phyloP scores from a whole-genome alignment of 106 monocot species.

The Dioscorea dumetorum region DNA sequence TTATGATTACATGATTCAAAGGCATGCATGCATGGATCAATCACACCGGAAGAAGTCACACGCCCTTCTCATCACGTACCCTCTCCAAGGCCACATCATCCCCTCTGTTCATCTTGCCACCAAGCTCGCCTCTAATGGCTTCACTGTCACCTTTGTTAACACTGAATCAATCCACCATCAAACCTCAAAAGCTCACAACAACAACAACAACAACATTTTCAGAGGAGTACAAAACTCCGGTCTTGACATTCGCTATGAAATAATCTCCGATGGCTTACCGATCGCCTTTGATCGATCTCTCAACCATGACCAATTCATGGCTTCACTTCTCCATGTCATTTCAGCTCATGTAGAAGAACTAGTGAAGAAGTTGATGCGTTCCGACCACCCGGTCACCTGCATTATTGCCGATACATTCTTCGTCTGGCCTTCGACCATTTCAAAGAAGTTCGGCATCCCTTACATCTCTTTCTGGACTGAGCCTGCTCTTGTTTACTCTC shows the following conservation, averaged over 20 bases:
- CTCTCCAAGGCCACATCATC: conserved; percentile 80
- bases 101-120: conserved; percentile 60
- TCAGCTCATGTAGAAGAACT: conserved; percentile 41
- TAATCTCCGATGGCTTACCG: conserved; percentile 62
- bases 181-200: neutral
- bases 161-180: conserved; percentile 59
- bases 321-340: conserved; percentile 22
- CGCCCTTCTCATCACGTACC: conserved; percentile 53
- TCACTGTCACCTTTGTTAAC: conserved; percentile 72
- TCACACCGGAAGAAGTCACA: conserved; percentile 18
- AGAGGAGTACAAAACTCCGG: conserved; percentile 18
- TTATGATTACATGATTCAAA: neutral
- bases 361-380: neutral
- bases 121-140: conserved; percentile 46
- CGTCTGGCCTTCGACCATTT: conserved; percentile 56
- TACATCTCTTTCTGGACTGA: conserved; percentile 80
- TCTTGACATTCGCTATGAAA: conserved; percentile 64
- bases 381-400: conserved; percentile 20
- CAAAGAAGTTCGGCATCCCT: conserved; percentile 33
- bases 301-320: conserved; percentile 52
- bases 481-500: conserved; percentile 62
- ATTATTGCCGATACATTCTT: conserved; percentile 73
- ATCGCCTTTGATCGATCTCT: conserved; percentile 45
- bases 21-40: neutral
- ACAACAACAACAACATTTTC: conserved; percentile 21